Conservation (phyloP, 2,329 filamentous ascomycete species). For the Ceratocystis alfenasii region DNA sequence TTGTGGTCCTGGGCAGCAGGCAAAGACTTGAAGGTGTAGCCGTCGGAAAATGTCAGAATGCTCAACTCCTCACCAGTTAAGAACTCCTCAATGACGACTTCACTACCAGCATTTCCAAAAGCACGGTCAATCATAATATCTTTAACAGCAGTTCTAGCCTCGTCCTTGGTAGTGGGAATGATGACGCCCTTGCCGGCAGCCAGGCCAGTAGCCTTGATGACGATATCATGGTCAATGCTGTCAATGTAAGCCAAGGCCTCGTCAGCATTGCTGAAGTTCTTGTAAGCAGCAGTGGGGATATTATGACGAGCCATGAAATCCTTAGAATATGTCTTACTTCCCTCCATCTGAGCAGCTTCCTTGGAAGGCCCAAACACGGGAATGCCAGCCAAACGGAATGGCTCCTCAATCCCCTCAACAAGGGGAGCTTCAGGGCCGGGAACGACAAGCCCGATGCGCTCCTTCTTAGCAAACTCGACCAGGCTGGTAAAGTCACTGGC, state of each 20-base stretch:
- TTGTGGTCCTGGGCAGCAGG: conserved; percentile 96
- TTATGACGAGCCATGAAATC: conserved; percentile 89
- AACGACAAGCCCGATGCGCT: conserved; percentile 69
- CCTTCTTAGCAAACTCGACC: conserved; percentile 59
- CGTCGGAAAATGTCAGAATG: conserved; percentile 84
- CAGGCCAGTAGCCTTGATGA: conserved; percentile 87
- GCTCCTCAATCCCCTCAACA: conserved; percentile 76
- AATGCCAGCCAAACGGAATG: conserved; percentile 64
- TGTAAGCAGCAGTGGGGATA: conserved; percentile 84
- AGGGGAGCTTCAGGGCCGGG: conserved; percentile 90
- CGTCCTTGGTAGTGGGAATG: conserved; percentile 66
- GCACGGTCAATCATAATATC: conserved; percentile 83
- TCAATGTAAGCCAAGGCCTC: conserved; percentile 64
- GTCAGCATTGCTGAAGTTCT: conserved; percentile 72
- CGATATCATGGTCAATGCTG: conserved; percentile 56
- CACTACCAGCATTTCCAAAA: conserved; percentile 75
- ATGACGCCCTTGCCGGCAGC: conserved; percentile 95
- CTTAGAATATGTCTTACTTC: conserved; percentile 93
- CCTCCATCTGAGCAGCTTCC: conserved; percentile 79
- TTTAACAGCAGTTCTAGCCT: conserved; percentile 69
- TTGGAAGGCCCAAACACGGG: conserved; percentile 76
- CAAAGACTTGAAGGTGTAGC: conserved; percentile 67
- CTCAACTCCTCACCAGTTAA: conserved; percentile 84
- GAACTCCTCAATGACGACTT: conserved; percentile 93
- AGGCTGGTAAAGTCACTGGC: conserved; percentile 68